Evolutionary conservation across 2,329 filamentous ascomycete genomes (phyloP).

Genomic region (Elsinoe fawcettii): DNA sequence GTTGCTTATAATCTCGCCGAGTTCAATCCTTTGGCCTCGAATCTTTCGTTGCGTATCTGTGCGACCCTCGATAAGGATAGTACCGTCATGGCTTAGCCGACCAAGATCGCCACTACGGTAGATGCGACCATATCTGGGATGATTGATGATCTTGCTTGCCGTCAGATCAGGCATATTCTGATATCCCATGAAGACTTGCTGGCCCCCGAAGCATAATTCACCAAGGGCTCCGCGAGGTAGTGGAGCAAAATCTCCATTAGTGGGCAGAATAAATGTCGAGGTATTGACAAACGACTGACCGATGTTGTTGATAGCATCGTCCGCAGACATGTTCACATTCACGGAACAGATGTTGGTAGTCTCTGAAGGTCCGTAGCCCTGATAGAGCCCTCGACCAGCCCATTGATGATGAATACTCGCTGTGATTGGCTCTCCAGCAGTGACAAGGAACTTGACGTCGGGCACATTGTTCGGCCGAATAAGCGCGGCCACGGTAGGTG

Average conservation of each 20-base stretch:
- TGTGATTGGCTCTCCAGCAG: slow-evolving; percentile 73
- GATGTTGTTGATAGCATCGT: slow-evolving; percentile 65
- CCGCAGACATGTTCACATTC: slow-evolving; percentile 48
- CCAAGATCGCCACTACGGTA: slow-evolving; percentile 81
- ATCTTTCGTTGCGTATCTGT: slow-evolving; percentile 77
- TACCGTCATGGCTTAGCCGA: slow-evolving; percentile 67
- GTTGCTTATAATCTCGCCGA: slow-evolving; percentile 63
- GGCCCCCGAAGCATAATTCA: slow-evolving; percentile 79
- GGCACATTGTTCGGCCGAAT: slow-evolving; percentile 62
- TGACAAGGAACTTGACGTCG: slow-evolving; percentile 65
- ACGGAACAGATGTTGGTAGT: slow-evolving; percentile 83
- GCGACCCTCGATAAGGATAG: slow-evolving; percentile 63
- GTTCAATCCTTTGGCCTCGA: slow-evolving; percentile 70
- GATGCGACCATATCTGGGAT: slow-evolving; percentile 61
- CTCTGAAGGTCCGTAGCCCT: slow-evolving; percentile 79
- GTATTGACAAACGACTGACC: slow-evolving; percentile 68
- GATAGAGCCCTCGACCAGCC: slow-evolving; percentile 59
- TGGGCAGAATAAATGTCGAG: slow-evolving; percentile 57
- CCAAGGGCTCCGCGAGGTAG: slow-evolving; percentile 66
- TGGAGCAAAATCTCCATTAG: slow-evolving; percentile 39
- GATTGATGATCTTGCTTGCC: slow-evolving; percentile 58
- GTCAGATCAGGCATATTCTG: slow-evolving; percentile 58
- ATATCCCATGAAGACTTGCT: slow-evolving; percentile 70
- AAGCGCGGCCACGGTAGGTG: slow-evolving; percentile 75
- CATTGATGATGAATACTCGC: slow-evolving; percentile 62